Evolutionary conservation across 2,329 filamentous ascomycete species (phyloP).

Genomic region (Graphium sp.): DNA sequence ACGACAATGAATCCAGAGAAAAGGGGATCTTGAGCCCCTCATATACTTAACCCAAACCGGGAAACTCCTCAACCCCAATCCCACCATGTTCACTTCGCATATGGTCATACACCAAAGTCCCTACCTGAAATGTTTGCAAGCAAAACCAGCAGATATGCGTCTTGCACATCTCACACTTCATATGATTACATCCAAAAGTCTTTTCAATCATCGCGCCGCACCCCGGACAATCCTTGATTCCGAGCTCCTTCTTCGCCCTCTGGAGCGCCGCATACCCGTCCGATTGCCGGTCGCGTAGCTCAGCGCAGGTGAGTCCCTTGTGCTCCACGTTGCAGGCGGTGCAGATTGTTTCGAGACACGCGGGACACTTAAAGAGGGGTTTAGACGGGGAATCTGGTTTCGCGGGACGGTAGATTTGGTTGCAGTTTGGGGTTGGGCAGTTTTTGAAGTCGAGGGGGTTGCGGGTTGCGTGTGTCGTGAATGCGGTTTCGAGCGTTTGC

Average conservation of each 20-base stretch:
- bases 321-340: conserved; percentile 17
- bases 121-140: too few species aligned
- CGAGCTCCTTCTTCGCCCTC: conserved; percentile 14
- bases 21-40: too few species aligned
- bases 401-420: conserved; percentile 18
- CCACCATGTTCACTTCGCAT: too few species aligned
- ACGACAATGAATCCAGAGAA: too few species aligned
- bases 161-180: too few species aligned
- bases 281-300: conserved; percentile 12
- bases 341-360: conserved; percentile 17
- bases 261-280: conserved; percentile 11
- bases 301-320: conserved; percentile 14
- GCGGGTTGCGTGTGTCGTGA: conserved; percentile 15
- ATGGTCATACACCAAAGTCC: too few species aligned
- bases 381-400: conserved; percentile 6
- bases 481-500: conserved; percentile 17
- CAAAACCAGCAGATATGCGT: too few species aligned
- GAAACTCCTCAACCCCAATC: too few species aligned
- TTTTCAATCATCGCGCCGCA: conserved; percentile 24
- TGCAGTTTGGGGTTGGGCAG: conserved; percentile 26
- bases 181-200: conserved; percentile 26
- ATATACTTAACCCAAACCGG: too few species aligned
- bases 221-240: conserved; percentile 21
- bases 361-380: conserved; percentile 12
- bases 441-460: conserved; percentile 15